These are phyloP conservation scores for Zygosaccharomyces bailii DNA, from an alignment of 805 yeast species.

Conservation along the genomic window DNA sequence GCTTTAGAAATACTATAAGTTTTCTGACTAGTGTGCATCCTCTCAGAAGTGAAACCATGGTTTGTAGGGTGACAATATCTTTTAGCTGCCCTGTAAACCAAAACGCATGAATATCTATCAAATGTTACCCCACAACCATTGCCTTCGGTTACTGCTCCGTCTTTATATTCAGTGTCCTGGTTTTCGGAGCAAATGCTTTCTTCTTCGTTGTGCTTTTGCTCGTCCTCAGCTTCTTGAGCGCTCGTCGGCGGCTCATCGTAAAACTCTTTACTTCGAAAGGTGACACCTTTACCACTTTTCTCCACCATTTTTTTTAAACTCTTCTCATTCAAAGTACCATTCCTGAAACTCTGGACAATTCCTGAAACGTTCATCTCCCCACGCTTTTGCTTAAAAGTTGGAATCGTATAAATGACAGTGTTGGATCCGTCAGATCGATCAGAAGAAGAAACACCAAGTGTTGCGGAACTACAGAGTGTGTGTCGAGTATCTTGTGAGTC, in stretches of 20 bases:
- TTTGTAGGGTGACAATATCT: conserved; percentile 5
- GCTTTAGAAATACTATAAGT: background rate
- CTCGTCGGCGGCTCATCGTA: conserved; percentile 17
- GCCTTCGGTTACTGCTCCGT: conserved; percentile 1
- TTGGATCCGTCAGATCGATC: conserved; percentile 5
- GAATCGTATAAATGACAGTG: conserved; percentile 35
- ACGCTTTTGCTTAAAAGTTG: conserved; percentile 39
- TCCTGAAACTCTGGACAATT: conserved; percentile 18
- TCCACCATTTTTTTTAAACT: conserved; percentile 15
- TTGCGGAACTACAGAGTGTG: conserved; percentile 2
- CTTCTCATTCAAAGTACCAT: conserved; percentile 20
- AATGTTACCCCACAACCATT: conserved; percentile 24
- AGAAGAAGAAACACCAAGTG: background rate
- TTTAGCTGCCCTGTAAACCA: conserved; percentile 29
- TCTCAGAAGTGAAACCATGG: background rate
- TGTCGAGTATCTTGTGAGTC: background rate
- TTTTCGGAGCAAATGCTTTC: conserved; percentile 5
- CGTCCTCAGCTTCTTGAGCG: background rate
- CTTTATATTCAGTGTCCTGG: background rate
- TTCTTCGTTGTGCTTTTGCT: background rate
- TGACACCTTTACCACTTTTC: conserved; percentile 7
- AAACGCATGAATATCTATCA: conserved; percentile 27
- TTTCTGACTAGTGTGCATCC: background rate
- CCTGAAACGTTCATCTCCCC: conserved; percentile 16
- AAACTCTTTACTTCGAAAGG: conserved; percentile 19